A percentile compares a stretch with the other conserved stretches of the same genome.
Evolutionary conservation across 176 grass and related monocot species (phyloP).

Genomic region (Oryza punctata): DNA sequence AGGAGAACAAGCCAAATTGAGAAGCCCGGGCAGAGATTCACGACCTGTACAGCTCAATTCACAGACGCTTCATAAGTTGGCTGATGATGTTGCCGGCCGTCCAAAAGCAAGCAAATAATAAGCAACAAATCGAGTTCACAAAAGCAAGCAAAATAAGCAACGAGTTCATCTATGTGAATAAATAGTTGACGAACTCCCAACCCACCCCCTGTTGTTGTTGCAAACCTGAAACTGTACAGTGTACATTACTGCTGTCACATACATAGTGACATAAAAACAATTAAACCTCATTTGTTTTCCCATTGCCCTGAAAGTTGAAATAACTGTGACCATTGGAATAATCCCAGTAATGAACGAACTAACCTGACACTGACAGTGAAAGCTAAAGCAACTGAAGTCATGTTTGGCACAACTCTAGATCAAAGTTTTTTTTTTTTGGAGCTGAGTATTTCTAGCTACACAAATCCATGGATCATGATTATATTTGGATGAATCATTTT

Average conservation of each 20-base stretch:
- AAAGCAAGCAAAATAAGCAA: not conserved
- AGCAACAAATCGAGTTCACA: not conserved
- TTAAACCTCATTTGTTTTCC: too few relatives aligned
- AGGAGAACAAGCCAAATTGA: conserved; percentile 41
- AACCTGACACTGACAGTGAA: not conserved
- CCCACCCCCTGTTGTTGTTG: not conserved
- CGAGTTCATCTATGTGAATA: conserved; percentile 1
- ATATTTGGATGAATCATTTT: too few relatives aligned
- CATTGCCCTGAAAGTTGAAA: not conserved
- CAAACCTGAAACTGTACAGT: not conserved
- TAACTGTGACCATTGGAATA: not conserved
- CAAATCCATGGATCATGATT: too few relatives aligned
- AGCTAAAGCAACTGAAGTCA: not conserved
- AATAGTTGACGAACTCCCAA: not conserved
- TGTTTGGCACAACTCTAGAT: too few relatives aligned
- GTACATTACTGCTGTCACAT: not conserved
- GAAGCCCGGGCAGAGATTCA: not conserved
- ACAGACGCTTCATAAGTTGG: not conserved
- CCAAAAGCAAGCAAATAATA: not conserved
- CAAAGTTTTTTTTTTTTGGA: too few relatives aligned
- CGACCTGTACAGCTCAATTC: not conserved
- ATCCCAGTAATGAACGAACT: too few relatives aligned
- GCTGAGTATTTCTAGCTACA: too few relatives aligned
- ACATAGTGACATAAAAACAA: not conserved
- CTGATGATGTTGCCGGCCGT: not conserved